Evolutionary conservation across 2,329 filamentous ascomycete species (phyloP).

Genomic region (Talaromyces atroroseus): DNA sequence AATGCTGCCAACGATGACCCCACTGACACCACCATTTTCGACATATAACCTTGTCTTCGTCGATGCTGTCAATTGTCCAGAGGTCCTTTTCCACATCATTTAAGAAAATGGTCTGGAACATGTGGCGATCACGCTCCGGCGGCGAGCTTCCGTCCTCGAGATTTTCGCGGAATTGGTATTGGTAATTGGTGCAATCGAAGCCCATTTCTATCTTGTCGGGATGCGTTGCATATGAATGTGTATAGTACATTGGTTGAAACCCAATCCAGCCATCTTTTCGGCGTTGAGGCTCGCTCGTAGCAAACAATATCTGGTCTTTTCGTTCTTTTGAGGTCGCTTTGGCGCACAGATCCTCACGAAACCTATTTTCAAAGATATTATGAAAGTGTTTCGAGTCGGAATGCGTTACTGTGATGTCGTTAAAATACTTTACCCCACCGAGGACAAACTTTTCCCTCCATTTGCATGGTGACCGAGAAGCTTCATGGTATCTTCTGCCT

Average conservation of each 20-base stretch:
- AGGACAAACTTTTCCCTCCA: constrained; percentile 63
- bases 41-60: constrained; percentile 52
- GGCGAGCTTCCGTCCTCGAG: constrained; percentile 23
- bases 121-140: constrained; percentile 51
- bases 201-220: constrained; percentile 55
- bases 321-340: constrained; percentile 40
- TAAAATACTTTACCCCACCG: constrained; percentile 61
- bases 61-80: constrained; percentile 55
- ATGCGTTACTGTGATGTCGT: constrained; percentile 60
- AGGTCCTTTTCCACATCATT: constrained; percentile 53
- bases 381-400: constrained; percentile 54
- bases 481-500: constrained; percentile 51
- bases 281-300: constrained; percentile 35
- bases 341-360: constrained; percentile 46
- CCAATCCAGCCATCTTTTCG: constrained; percentile 31
- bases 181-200: constrained; percentile 72
- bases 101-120: constrained; percentile 64
- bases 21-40: constrained; percentile 61
- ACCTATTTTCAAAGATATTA: constrained; percentile 53
- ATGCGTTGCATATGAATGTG: constrained; percentile 51
- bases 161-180: constrained; percentile 59
- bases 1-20: constrained; percentile 57
- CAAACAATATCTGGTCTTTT: constrained; percentile 43
- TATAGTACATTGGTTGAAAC: constrained; percentile 58
- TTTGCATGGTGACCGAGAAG: constrained; percentile 48